phyloP scores from a whole-genome alignment of 805 yeast species.

The Saccharomycopsis sp. region DNA sequence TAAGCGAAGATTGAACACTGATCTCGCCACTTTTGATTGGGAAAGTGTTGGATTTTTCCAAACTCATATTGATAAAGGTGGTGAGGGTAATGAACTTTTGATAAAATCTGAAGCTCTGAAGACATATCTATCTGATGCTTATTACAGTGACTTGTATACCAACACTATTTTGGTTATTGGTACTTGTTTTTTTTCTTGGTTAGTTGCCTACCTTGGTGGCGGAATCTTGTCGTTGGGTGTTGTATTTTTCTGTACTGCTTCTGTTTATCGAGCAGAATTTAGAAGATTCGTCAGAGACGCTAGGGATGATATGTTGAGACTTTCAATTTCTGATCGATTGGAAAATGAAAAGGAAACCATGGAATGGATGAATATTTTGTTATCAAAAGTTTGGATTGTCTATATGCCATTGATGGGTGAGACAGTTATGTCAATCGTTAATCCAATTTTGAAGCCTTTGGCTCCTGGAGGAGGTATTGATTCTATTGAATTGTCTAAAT shows the following conservation, averaged over 20 bases:
- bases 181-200: slow-evolving; percentile 68
- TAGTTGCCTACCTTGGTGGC: slow-evolving; percentile 52
- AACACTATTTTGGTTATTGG: slow-evolving; percentile 59
- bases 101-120: slow-evolving; percentile 36
- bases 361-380: slow-evolving; percentile 73
- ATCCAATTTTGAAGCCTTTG: slow-evolving; percentile 56
- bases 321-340: slow-evolving; percentile 53
- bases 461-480: slow-evolving; percentile 84
- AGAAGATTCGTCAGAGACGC: slow-evolving; percentile 69
- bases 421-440: slow-evolving; percentile 64
- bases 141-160: slow-evolving; percentile 66
- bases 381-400: slow-evolving; percentile 80
- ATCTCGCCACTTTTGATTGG: slow-evolving; percentile 21
- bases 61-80: background rate
- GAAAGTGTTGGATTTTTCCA: slow-evolving; percentile 17
- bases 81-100: slow-evolving; percentile 22
- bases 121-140: slow-evolving; percentile 58
- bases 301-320: slow-evolving; percentile 69
- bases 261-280: slow-evolving; percentile 66
- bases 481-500: slow-evolving; percentile 63
- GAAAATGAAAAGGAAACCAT: slow-evolving; percentile 64
- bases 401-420: slow-evolving; percentile 83
- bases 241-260: slow-evolving; percentile 52
- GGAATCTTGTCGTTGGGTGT: slow-evolving; percentile 57
- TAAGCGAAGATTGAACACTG: slow-evolving; percentile 15